These are phyloP conservation scores for Botrytis fabae DNA, from an alignment of 2,329 filamentous ascomycete genomes.

Conservation along the genomic window DNA sequence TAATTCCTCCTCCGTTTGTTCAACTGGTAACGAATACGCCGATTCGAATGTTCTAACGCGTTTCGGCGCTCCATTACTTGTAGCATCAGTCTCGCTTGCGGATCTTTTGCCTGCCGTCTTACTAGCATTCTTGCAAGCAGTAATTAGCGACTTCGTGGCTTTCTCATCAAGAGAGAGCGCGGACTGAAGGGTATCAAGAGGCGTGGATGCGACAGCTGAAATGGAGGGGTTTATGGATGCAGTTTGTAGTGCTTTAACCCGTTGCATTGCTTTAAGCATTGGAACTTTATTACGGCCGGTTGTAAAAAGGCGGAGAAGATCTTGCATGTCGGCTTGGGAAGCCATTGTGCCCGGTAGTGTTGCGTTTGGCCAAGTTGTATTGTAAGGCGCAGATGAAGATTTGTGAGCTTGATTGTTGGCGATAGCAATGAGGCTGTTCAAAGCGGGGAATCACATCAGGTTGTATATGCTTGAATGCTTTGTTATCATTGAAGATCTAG, in stretches of 20 bases:
- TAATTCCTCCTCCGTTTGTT: constrained; percentile 53
- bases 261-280: constrained; percentile 59
- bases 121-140: constrained; percentile 36
- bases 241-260: constrained; percentile 58
- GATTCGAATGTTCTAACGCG: constrained; percentile 30
- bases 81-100: constrained; percentile 27
- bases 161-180: constrained; percentile 38
- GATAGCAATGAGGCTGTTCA: constrained; percentile 4
- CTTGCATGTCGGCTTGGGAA: constrained; percentile 53
- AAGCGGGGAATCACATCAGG: background rate
- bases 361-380: background rate
- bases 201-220: constrained; percentile 34
- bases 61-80: constrained; percentile 29
- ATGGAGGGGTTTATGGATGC: constrained; percentile 48
- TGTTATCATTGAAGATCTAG: background rate
- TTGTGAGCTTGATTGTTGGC: background rate
- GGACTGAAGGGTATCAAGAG: constrained; percentile 31
- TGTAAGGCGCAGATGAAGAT: background rate
- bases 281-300: constrained; percentile 53
- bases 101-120: constrained; percentile 34
- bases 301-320: constrained; percentile 60
- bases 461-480: background rate
- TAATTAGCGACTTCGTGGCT: constrained; percentile 37
- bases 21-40: constrained; percentile 35
- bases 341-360: background rate